Base-by-base conservation (phyloP, 306 rosid genomes). In the Trichosanthes truncata region DNA sequence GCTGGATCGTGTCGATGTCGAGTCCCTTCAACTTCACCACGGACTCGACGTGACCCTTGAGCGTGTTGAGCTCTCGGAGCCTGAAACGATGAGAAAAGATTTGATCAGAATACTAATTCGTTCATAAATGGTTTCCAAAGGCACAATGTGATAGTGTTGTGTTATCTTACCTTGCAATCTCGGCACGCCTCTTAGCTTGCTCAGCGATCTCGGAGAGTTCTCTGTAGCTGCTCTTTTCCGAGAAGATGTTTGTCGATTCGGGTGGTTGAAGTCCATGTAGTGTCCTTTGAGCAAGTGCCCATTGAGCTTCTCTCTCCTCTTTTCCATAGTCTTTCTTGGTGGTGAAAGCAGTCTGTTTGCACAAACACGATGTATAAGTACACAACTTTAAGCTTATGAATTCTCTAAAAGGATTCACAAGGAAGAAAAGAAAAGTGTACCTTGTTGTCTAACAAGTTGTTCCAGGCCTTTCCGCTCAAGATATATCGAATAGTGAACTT, bases 241-340 rank as follows among this genome's bases (percentile, higher is more conserved):
- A 84, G 87, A 95, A 95, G 79, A 90, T 26, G 35, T 49, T 66
- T 3, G 86, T 63, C 23, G 88, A 1, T 81, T 90, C 97, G 18
- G 98, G 96, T 46, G 99, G 94, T 83, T 95, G 96, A 84, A 95
- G 97, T 18, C 99, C 99, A 67, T 95, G 99, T 25, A 95, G 81
- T 46, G 99, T 95, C 83, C 99, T 91, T 81, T 95, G 99, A 84
- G 99, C 99, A 86, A 29, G 94, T 73, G 99, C 99, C 99, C 99
- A 95, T 48, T 95, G 99, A 83, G 99, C 99, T 83, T 95, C 99
- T 82, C 99, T 91, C 79, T 95, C 96, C 52, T 83, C 99, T 41
- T 87, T 95, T 29, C 99, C 99, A 35, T 91, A 95, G 80, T 95
- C 94, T 91, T 95, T 95, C 97, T 95, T 95, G 84, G 99, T 91